Base-by-base conservation (phyloP, 2,329 filamentous ascomycete genomes). In the Exophiala mesophila region DNA sequence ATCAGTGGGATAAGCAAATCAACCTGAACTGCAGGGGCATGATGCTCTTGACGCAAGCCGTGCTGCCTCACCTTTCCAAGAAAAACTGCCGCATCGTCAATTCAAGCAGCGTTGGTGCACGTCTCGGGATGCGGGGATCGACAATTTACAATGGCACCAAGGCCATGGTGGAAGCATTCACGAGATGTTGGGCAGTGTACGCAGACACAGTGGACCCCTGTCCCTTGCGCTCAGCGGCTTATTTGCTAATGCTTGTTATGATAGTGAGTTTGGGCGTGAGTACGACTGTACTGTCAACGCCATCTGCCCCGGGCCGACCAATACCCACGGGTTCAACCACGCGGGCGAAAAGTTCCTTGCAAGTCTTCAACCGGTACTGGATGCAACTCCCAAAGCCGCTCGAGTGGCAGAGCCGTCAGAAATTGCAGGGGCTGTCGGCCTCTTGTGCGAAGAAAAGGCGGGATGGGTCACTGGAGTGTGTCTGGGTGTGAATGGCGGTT, bases 81-180 rank as follows among this genome's bases (percentile, higher is more conserved):
- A 42, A 39, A 4, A 45, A 34, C 4, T 62, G 63, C 8, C 63
- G 59, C 8, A 64, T 70, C 36, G 54, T 69, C 47, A 70, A 70
- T 48, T 55, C 69, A 51, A 46, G 44, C 35, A 44, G 39, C 2
- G 21, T 20, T 7, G 44, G 44, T 10, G 44, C 44, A 10, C 30
- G 44, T n/a, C 38, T 41, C 21, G 24, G 39, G 3, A 41, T 41
- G 29, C 29, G 32, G 4, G 44, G 44, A n/a, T 23, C 39, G 49
- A 71, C 67, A n/a, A 68, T 73, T 44, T 73, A 73, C 51, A 67
- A 68, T 3, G 69, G 69, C 0, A 71, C 66, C 6, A 73, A 73
- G 52, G 68, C 66, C n/a, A 71, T 72, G 66, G 60, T 71, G 1
- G 70, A 73, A 47, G 62, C 61, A 2, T 70, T 72, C 41, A 73